These are phyloP conservation scores for Pseudogymnoascus sp. DNA, from an alignment of 2,329 filamentous ascomycete species.

Conservation along the genomic window DNA sequence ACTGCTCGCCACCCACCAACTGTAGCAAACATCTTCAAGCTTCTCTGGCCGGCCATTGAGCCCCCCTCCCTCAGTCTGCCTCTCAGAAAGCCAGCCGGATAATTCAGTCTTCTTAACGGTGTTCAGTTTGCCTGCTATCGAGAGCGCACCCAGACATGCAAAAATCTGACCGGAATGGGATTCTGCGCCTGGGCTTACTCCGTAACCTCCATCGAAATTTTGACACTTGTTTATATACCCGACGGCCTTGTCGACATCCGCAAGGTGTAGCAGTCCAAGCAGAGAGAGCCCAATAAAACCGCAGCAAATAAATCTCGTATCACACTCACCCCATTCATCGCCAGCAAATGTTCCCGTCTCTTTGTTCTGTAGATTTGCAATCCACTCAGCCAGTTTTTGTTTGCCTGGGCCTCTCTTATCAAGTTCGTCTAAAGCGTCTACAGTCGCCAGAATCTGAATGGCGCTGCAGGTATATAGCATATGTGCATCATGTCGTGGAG, in stretches of 20 bases:
- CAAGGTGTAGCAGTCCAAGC: conserved; percentile 61
- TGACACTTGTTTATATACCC: conserved; percentile 71
- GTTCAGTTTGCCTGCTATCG: conserved; percentile 75
- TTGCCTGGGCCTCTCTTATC: conserved; percentile 54
- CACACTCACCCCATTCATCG: conserved; percentile 93
- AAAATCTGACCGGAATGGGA: conserved; percentile 95
- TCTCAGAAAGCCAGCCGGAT: conserved; percentile 85
- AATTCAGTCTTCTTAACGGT: conserved; percentile 75
- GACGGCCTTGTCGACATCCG: conserved; percentile 75
- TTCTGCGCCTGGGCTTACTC: conserved; percentile 80
- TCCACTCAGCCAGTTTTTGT: conserved; percentile 67
- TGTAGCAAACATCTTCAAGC: conserved; percentile 94
- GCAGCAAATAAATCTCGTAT: conserved; percentile 89
- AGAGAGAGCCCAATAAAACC: conserved; percentile 86
- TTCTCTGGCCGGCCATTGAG: conserved; percentile 95
- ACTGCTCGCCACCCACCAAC: conserved; percentile 96
- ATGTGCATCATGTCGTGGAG: conserved; percentile 89
- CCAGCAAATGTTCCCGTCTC: conserved; percentile 83
- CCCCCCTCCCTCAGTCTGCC: conserved; percentile 79
- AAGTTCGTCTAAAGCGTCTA: conserved; percentile 78
- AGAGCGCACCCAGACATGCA: conserved; percentile 80
- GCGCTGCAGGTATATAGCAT: conserved; percentile 94
- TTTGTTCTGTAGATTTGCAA: conserved; percentile 72
- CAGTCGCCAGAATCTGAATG: conserved; percentile 81
- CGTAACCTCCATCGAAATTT: conserved; percentile 94